Evolutionary conservation across 306 rosid genomes (phyloP), one percentile per base, ranked within the genome.

Genomic region (Cercis canadensis): DNA sequence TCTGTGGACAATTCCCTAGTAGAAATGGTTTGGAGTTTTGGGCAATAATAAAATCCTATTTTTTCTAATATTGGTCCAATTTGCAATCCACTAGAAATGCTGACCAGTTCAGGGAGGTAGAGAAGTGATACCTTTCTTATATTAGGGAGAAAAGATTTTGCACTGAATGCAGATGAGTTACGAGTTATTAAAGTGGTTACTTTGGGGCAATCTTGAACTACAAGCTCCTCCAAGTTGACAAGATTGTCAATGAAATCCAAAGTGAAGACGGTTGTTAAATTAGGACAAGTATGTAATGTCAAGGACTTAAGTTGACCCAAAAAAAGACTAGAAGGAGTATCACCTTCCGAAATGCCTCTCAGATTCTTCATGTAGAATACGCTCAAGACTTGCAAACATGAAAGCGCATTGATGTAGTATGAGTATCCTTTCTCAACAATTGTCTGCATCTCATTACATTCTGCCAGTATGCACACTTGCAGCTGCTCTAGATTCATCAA

Each of bases 381-480:
- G 18, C 34, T 50, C 46, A 58, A 52, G 14, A 11, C n/a, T n/a
- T n/a, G n/a, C n/a, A n/a, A n/a, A n/a, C n/a, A n/a, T n/a, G n/a
- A n/a, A n/a, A n/a, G n/a, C n/a, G n/a, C n/a, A n/a, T n/a, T n/a
- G n/a, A n/a, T n/a, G n/a, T n/a, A n/a, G n/a, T n/a, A n/a, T n/a
- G n/a, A n/a, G n/a, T n/a, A n/a, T n/a, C n/a, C n/a, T n/a, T 8
- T n/a, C 40, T 13, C 51, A 7, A 61, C 34, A 60, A 60, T 11
- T 0, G 75, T 61, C n/a, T 67, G 61, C 69, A 78, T 69, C 34
- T 67, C 79, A 29, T 73, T 73, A 39, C 83, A 79, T 73, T 79
- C 79, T 4, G 68, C 64, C 65, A 79, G 11, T 4, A 74, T 57
- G 13, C 79, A 79, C 1, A 33, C 29, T 5, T 18, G 33, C 1